phyloP scores from a whole-genome alignment of 139 green algal genomes.

The Micractinium conductrix region DNA sequence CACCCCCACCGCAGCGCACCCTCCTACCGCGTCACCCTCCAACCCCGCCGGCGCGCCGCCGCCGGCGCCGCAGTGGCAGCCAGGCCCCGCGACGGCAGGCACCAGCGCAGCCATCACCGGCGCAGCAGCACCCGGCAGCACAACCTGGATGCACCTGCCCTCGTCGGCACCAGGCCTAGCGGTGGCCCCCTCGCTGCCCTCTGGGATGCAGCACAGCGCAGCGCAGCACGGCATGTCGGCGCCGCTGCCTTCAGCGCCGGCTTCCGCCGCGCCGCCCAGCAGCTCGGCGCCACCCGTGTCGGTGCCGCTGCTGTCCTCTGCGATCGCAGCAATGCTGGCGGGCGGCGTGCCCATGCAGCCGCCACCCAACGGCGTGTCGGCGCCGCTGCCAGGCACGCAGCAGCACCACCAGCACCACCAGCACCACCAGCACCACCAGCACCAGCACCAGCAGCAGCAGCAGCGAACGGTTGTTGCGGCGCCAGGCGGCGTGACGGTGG shows the following conservation, averaged over 20 bases:
- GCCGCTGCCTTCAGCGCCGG: not conserved
- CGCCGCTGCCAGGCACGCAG: not conserved
- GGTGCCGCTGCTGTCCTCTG: conserved; percentile 18
- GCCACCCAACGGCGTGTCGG: not conserved
- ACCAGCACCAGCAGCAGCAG: not conserved
- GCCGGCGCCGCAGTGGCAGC: not conserved
- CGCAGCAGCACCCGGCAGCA: not conserved
- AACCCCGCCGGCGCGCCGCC: not conserved
- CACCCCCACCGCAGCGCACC: no score
- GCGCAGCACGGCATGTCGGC: no score
- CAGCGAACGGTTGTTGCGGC: not conserved
- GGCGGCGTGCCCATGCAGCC: not conserved
- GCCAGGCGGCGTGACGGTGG: no score
- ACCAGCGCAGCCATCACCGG: not conserved
- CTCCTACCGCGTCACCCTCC: no score
- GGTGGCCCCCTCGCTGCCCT: no score
- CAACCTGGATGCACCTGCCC: not conserved
- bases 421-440: not conserved
- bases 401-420: conserved; percentile 15
- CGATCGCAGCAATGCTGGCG: conserved; percentile 17
- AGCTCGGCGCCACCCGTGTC: not conserved
- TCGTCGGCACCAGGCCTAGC: no score
- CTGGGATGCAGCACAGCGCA: no score
- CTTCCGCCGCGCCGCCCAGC: not conserved
- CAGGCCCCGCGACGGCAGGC: not conserved